Evolutionary conservation across 306 rosid species (phyloP).

Genomic region (Potentilla sterilis): DNA sequence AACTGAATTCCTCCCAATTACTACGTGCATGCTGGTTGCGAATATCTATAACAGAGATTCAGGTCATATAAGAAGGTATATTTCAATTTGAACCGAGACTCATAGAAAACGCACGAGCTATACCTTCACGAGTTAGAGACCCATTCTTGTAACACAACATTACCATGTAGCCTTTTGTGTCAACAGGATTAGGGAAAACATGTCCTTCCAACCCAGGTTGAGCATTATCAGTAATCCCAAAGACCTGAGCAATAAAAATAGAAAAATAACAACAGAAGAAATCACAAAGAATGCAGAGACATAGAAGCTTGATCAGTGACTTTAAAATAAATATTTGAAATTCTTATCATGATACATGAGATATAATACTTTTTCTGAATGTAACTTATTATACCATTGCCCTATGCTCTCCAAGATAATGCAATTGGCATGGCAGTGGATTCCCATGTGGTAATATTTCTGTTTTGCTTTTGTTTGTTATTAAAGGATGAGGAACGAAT

Average conservation of each 20-base stretch:
- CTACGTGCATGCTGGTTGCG: conserved; percentile 66
- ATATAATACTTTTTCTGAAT: neutral
- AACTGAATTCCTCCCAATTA: conserved; percentile 78
- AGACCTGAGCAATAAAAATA: conserved; percentile 50
- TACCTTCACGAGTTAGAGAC: conserved; percentile 97
- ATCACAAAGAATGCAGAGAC: conserved; percentile 6
- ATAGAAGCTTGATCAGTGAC: neutral
- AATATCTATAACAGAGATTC: conserved; percentile 48
- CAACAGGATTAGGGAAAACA: conserved; percentile 93
- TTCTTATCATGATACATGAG: conserved; percentile 1
- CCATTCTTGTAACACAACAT: conserved; percentile 97
- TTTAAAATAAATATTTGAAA: neutral
- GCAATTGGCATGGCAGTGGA: neutral
- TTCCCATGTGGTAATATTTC: neutral
- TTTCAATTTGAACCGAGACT: neutral
- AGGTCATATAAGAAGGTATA: conserved; percentile 17
- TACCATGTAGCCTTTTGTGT: conserved; percentile 82
- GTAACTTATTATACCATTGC: conserved; percentile 9
- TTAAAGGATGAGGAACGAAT: neutral
- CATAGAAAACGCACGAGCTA: neutral
- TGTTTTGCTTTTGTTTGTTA: neutral
- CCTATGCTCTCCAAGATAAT: conserved; percentile 6
- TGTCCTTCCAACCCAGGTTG: conserved; percentile 92
- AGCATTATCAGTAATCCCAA: conserved; percentile 80
- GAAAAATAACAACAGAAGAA: conserved; percentile 20